phyloP scores from a whole-genome alignment of 129 eudicot genomes.

The Ambrosia artemisiifolia region DNA sequence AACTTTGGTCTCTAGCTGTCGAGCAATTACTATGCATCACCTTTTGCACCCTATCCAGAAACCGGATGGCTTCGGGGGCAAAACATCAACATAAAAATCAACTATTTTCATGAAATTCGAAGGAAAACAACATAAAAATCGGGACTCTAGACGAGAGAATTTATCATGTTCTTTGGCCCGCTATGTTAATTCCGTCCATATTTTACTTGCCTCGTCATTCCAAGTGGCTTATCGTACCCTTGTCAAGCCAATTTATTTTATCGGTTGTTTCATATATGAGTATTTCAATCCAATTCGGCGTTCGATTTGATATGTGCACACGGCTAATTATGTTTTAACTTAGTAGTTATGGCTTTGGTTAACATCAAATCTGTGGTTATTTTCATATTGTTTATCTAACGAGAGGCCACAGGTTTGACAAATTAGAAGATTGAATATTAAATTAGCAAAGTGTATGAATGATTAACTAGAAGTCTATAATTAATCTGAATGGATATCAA shows the following conservation, averaged over 20 bases:
- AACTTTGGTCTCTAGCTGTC: too few relatives aligned
- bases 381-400: background rate
- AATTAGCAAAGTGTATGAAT: background rate
- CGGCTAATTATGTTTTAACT: background rate
- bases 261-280: background rate
- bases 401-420: background rate
- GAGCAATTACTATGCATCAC: too few relatives aligned
- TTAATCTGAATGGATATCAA: constrained; percentile 16
- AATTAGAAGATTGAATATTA: constrained; percentile 5
- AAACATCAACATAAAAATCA: too few relatives aligned
- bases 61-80: too few relatives aligned
- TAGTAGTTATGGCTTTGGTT: background rate
- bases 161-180: background rate
- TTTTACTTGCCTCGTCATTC: background rate
- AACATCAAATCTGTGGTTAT: background rate
- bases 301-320: background rate
- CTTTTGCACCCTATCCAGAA: too few relatives aligned
- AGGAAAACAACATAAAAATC: background rate
- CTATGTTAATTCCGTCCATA: background rate
- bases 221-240: too few relatives aligned
- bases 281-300: background rate
- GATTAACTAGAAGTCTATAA: background rate
- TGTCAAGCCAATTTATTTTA: background rate
- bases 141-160: background rate
- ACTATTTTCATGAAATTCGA: too few relatives aligned